Percentiles rank a stretch among this genome's conserved stretches.
Conservation (phyloP, 371 early-diverging fungal genomes). For the Gilbertella persicaria region DNA sequence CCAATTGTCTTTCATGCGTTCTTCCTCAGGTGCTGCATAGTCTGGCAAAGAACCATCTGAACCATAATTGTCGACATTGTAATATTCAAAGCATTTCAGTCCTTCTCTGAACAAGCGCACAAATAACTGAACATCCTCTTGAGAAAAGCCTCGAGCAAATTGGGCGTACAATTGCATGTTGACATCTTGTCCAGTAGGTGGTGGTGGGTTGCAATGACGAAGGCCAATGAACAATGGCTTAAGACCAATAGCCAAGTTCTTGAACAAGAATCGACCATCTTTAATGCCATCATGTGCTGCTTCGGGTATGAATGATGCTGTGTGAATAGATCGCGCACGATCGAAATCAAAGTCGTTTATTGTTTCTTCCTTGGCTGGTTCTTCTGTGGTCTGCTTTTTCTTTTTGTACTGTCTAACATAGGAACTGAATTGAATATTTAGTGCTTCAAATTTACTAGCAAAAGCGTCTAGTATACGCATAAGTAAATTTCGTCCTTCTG, state of each 20-base stretch:
- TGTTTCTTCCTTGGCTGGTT: conserved; percentile 14
- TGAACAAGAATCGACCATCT: conserved; percentile 80
- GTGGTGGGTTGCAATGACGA: conserved; percentile 70
- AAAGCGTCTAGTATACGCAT: conserved; percentile 87
- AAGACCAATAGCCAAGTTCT: conserved; percentile 82
- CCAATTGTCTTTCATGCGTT: conserved; percentile 28
- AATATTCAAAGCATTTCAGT: conserved; percentile 86
- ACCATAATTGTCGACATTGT: conserved; percentile 72
- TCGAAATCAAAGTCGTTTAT: conserved; percentile 73
- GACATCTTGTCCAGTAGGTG: conserved; percentile 40
- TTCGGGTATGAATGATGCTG: conserved; percentile 64
- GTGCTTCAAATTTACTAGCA: conserved; percentile 73
- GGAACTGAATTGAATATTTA: conserved; percentile 63
- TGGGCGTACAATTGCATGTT: conserved; percentile 39
- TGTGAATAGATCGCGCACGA: conserved; percentile 75
- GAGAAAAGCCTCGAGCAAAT: conserved; percentile 67
- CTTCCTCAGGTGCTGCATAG: conserved; percentile 19
- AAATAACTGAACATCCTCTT: conserved; percentile 71
- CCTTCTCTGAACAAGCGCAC: conserved; percentile 83
- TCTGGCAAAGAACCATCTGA: conserved; percentile 49
- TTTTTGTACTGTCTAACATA: conserved; percentile 57
- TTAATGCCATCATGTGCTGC: conserved; percentile 72
- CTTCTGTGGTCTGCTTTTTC: conserved; percentile 29
- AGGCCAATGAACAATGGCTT: conserved; percentile 81
- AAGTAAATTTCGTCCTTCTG: conserved; percentile 72